phyloP scores from a whole-genome alignment of 108 stramenopile genomes.

The Discostella pseudostelligera region DNA sequence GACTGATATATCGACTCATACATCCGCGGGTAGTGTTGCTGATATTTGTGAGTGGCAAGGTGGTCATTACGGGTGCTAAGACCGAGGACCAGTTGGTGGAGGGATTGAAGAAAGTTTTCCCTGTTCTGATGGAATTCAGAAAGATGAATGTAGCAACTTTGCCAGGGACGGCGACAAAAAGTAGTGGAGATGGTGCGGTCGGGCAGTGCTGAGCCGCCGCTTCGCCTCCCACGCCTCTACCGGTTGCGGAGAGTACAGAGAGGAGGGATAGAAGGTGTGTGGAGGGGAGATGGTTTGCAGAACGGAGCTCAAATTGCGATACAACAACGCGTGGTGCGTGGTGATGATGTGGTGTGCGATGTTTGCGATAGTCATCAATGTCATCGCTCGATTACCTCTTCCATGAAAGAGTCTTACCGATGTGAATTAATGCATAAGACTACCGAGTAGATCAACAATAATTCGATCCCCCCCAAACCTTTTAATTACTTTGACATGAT shows the following conservation, averaged over 20 bases:
- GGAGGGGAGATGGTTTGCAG: slow-evolving; percentile 19
- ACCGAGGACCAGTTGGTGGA: slow-evolving; percentile 68
- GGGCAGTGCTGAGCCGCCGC: background rate
- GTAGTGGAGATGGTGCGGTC: slow-evolving; percentile 1
- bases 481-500: too few species aligned
- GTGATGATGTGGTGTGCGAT: background rate
- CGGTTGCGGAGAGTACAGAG: background rate
- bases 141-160: slow-evolving; percentile 50
- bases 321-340: background rate
- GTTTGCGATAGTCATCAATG: too few species aligned
- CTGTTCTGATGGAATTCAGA: slow-evolving; percentile 78
- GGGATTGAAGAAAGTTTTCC: slow-evolving; percentile 75
- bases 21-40: slow-evolving; percentile 90
- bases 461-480: too few species aligned
- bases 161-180: slow-evolving; percentile 9
- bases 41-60: slow-evolving; percentile 96
- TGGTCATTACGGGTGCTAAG: slow-evolving; percentile 90
- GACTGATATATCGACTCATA: slow-evolving; percentile 94
- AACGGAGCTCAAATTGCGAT: background rate
- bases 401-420: too few species aligned
- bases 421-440: too few species aligned
- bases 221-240: background rate
- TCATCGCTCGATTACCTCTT: too few species aligned
- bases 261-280: background rate
- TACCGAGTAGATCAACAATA: too few species aligned